Base-by-base conservation (phyloP, 1,284 basidiomycete species). In the Stygiomarasmius scandens region DNA sequence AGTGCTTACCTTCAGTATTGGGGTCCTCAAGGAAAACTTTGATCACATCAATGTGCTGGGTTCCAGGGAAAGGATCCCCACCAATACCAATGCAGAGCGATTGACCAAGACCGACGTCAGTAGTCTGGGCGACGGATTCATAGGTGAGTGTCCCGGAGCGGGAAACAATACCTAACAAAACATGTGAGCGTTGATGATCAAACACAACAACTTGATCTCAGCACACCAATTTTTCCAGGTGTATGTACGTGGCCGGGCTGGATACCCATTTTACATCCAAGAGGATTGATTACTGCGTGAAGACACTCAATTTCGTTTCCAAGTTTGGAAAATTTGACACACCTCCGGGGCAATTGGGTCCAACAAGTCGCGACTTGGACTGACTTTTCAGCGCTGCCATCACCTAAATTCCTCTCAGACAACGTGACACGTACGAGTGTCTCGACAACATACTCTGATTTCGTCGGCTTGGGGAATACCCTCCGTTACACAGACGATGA, bases 261-360 rank as follows among this genome's bases (percentile, higher is more conserved):
- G 72, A 99, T 99, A 61, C 97, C 97, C 87, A 99, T 98, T 82
- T 99, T 99, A 83, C 97, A 99, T 16, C 96, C 96, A 56, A 92
- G 83, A 25, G 95, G 94, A 71, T 96, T 95, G 70, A 99, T 98
- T 69, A 99, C 89, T 80, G 52, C 11, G 34, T 14, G 22, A 29
- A 22, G 16, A 45, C 34, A 20, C 8, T 46, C 16, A 45, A 27
- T 6, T 9, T 22, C 10, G 14, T 29, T 25, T 20, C 14, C 19
- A 16, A 23, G 41, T 10, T 2, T 14, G 2, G 14, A 2, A 22
- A 43, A 6, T 4, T 16, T 25, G 9, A 63, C 73, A 61, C 56
- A 74, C 78, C 72, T 73, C 97, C 97, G 3, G 97, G 97, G 77
- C 97, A 99, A 77, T 99, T 99, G 47, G 95, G 95, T 29, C 95